These are phyloP conservation scores for Microsporum canis DNA, from an alignment of 2,329 filamentous ascomycete genomes.

Conservation along the genomic window DNA sequence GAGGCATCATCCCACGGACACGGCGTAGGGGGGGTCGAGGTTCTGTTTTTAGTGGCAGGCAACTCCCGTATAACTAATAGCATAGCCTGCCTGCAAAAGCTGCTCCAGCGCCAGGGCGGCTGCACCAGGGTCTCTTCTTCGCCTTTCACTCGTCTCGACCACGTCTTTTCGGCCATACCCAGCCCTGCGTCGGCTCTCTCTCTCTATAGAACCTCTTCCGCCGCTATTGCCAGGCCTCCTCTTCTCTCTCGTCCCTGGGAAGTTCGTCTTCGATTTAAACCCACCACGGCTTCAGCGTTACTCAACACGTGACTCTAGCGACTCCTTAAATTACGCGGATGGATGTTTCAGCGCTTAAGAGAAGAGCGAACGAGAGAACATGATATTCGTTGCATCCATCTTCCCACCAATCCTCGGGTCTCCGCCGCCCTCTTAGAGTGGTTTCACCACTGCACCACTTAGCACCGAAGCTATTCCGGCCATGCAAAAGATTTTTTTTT, in stretches of 20 bases:
- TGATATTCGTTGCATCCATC: not conserved
- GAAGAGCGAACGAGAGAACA: not conserved
- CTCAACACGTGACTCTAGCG: not conserved
- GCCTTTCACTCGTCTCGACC: no score
- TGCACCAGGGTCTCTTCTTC: no score
- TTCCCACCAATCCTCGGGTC: not conserved
- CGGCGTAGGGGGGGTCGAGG: not conserved
- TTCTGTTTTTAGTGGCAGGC: not conserved
- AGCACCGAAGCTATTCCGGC: not conserved
- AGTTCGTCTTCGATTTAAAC: not conserved
- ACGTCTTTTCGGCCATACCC: no score
- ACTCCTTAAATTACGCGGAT: not conserved
- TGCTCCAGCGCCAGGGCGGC: no score
- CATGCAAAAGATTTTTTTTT: not conserved
- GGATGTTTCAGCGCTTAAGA: constrained; percentile 1
- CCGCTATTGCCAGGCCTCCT: not conserved
- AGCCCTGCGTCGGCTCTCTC: not conserved
- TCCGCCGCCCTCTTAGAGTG: not conserved
- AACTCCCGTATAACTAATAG: no score
- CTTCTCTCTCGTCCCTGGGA: not conserved
- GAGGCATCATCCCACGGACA: not conserved
- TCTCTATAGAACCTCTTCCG: not conserved
- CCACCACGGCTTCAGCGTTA: not conserved
- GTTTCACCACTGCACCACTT: constrained; percentile 4
- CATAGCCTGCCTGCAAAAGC: no score